phyloP scores from a whole-genome alignment of 2,329 filamentous ascomycete genomes.

The Alternaria burnsii region DNA sequence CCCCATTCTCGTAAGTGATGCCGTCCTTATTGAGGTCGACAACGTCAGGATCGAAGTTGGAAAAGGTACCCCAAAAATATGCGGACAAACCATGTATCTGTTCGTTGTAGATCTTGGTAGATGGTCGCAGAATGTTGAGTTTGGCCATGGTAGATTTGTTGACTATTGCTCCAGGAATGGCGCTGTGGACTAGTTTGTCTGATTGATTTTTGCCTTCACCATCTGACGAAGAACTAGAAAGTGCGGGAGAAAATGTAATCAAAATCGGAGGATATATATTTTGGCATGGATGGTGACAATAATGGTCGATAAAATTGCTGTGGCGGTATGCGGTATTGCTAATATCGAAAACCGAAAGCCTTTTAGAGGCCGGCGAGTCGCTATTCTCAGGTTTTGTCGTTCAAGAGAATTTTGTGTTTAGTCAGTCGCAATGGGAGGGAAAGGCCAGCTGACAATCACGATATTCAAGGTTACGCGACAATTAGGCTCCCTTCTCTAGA shows the following conservation, averaged over 20 bases:
- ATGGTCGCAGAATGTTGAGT: not conserved
- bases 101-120: not conserved
- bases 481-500: not conserved
- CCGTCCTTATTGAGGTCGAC: constrained; percentile 12
- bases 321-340: not conserved
- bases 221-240: not conserved
- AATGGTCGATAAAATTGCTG: not conserved
- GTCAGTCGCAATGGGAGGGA: not conserved
- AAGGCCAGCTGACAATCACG: no score
- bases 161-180: not conserved
- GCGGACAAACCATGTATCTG: not conserved
- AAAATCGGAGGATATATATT: not conserved
- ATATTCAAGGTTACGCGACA: not conserved
- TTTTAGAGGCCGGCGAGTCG: not conserved
- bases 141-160: not conserved
- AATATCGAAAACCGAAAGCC: not conserved
- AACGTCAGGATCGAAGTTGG: not conserved
- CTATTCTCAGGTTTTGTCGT: not conserved
- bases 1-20: constrained; percentile 7
- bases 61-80: not conserved
- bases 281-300: not conserved
- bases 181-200: not conserved
- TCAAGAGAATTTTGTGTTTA: not conserved
- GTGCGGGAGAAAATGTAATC: not conserved
- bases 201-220: not conserved